Evolutionary conservation across 2,329 filamentous ascomycete genomes (phyloP).

Genomic region (Parastagonospora avenae): DNA sequence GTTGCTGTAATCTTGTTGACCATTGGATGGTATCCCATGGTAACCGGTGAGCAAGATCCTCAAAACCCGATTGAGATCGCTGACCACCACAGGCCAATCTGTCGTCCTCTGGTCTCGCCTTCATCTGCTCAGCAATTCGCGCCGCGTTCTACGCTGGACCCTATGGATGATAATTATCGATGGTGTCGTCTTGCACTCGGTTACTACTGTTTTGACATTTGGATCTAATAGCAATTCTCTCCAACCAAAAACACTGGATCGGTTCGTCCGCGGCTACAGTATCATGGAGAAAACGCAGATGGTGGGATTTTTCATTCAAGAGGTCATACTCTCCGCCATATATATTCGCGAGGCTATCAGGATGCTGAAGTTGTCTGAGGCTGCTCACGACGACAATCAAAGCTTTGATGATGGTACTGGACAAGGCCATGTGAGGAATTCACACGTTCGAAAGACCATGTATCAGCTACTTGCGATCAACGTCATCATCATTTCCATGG

Average conservation of each 20-base stretch:
- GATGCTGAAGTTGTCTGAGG: constrained; percentile 43
- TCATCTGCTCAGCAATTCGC: constrained; percentile 62
- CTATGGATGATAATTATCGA: constrained; percentile 64
- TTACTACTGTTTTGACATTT: constrained; percentile 61
- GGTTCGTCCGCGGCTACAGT: constrained; percentile 44
- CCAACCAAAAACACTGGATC: constrained; percentile 20
- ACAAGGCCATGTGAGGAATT: constrained; percentile 22
- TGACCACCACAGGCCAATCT: constrained; percentile 54
- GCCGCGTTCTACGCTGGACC: constrained; percentile 54
- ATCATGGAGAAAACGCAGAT: constrained; percentile 55
- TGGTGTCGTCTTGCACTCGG: constrained; percentile 58
- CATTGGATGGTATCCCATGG: constrained; percentile 64
- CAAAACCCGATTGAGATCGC: constrained; percentile 3
- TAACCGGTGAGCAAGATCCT: constrained; percentile 49
- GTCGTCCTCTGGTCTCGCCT: constrained; percentile 67
- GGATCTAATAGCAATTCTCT: constrained; percentile 53
- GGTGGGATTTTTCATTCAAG: constrained; percentile 51
- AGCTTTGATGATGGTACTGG: constrained; percentile 39
- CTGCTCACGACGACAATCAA: constrained; percentile 30
- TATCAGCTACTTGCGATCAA: constrained; percentile 43
- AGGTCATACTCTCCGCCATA: constrained; percentile 48
- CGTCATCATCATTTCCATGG: constrained; percentile 41
- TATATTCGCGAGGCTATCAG: constrained; percentile 61
- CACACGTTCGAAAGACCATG: constrained; percentile 36
- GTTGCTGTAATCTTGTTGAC: constrained; percentile 53